These are phyloP conservation scores for Kluyveromyces aestuarii DNA, from an alignment of 805 yeast species.

Conservation along the genomic window DNA sequence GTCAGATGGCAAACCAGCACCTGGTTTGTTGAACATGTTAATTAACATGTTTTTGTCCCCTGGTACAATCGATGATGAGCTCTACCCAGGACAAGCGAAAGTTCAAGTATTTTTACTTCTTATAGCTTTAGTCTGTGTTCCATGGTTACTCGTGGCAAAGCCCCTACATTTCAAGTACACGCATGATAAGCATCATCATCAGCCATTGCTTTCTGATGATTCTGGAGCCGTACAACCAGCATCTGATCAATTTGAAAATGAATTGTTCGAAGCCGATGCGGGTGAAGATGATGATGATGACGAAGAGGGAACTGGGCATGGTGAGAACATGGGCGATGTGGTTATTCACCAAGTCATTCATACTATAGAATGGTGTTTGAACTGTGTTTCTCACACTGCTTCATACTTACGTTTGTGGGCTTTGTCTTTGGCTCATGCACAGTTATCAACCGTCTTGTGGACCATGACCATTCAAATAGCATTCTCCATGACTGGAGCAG, in stretches of 20 bases:
- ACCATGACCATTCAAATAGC: constrained; percentile 62
- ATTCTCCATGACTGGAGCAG: constrained; percentile 44
- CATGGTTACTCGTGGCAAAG: constrained; percentile 61
- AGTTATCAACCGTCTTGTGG: constrained; percentile 66
- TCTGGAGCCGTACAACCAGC: constrained; percentile 12
- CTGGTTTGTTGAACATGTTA: constrained; percentile 65
- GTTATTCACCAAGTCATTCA: constrained; percentile 75
- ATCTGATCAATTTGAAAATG: constrained; percentile 4
- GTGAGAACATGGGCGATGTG: constrained; percentile 52
- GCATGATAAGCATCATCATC: constrained; percentile 25
- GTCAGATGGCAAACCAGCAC: constrained; percentile 52
- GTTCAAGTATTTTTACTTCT: constrained; percentile 50
- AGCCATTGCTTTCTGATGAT: constrained; percentile 10
- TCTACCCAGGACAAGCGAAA: constrained; percentile 55
- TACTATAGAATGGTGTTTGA: constrained; percentile 71
- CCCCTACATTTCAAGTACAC: constrained; percentile 43
- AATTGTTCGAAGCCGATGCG: constrained; percentile 1
- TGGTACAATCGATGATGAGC: constrained; percentile 54
- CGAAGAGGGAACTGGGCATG: constrained; percentile 36
- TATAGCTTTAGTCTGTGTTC: constrained; percentile 59
- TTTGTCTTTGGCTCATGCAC: constrained; percentile 71
- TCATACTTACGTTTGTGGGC: constrained; percentile 76
- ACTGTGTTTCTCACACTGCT: constrained; percentile 74
- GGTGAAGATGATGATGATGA: constrained; percentile 30
- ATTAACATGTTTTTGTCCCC: constrained; percentile 71